phyloP scores from a whole-genome alignment of 139 green algal species.

The Chlamydomonas schloesseri region DNA sequence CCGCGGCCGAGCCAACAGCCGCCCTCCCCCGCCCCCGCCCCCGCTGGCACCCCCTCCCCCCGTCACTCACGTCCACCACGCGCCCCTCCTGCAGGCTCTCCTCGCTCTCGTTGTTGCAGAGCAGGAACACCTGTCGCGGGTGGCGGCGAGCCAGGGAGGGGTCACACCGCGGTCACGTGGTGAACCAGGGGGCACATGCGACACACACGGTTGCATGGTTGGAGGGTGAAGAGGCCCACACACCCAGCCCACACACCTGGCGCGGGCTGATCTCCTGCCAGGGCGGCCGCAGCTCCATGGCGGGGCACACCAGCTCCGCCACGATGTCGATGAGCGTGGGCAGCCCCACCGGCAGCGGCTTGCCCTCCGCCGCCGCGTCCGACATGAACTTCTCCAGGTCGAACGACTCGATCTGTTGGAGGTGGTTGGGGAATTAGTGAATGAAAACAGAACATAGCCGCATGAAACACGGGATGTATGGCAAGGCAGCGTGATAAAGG shows the following conservation, averaged over 20 bases:
- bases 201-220: too few species aligned
- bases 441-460: too few species aligned
- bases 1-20: too few species aligned
- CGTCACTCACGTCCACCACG: slow-evolving; percentile 38
- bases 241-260: slow-evolving; percentile 2
- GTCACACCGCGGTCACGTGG: background rate
- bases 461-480: too few species aligned
- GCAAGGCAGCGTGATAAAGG: too few species aligned
- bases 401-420: slow-evolving; percentile 39
- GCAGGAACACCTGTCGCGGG: slow-evolving; percentile 24
- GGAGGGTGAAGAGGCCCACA: background rate
- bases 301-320: slow-evolving; percentile 40
- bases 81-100: slow-evolving; percentile 28
- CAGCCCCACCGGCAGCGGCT: slow-evolving; percentile 9
- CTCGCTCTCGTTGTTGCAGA: slow-evolving; percentile 43
- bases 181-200: background rate
- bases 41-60: background rate
- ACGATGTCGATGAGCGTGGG: slow-evolving; percentile 42
- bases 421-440: background rate
- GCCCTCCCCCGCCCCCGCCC: too few species aligned
- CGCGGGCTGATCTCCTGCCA: slow-evolving; percentile 7
- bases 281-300: slow-evolving; percentile 23
- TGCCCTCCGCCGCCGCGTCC: background rate
- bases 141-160: background rate
- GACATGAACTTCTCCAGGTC: slow-evolving; percentile 36